Percentiles rank a stretch among this genome's conserved stretches.
Evolutionary conservation across 2,329 filamentous ascomycete genomes (phyloP).

Genomic region (Ramularia collo-cygni): DNA sequence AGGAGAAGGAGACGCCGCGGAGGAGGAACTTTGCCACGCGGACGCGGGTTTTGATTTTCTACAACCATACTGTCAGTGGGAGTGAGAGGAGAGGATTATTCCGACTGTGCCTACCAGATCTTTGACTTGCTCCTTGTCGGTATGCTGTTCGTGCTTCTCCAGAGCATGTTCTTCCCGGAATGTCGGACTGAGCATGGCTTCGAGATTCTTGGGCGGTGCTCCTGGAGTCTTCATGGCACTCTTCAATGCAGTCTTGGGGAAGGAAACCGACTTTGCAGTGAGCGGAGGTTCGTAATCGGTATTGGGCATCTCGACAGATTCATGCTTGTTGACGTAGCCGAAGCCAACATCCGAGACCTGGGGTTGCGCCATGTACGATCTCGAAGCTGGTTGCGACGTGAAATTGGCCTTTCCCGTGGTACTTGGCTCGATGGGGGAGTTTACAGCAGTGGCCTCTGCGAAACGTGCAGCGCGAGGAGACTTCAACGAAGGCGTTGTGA

Average conservation of each 20-base stretch:
- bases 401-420: constrained; percentile 49
- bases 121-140: constrained; percentile 79
- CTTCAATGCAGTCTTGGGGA: constrained; percentile 72
- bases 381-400: constrained; percentile 51
- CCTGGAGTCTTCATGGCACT: constrained; percentile 85
- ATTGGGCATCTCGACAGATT: constrained; percentile 52
- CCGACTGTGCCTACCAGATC: constrained; percentile 69
- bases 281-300: constrained; percentile 35
- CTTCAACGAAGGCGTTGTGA: constrained; percentile 22
- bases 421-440: constrained; percentile 63
- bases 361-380: constrained; percentile 52
- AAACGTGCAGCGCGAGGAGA: constrained; percentile 69
- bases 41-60: constrained; percentile 91
- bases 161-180: constrained; percentile 81
- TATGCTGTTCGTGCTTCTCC: constrained; percentile 73
- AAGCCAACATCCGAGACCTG: constrained; percentile 86
- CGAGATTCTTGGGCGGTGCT: constrained; percentile 63
- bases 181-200: constrained; percentile 79
- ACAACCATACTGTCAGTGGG: constrained; percentile 33
- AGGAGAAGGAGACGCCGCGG: constrained; percentile 94
- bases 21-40: constrained; percentile 90
- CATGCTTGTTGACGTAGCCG: constrained; percentile 66
- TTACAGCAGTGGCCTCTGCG: constrained; percentile 70
- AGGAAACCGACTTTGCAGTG: constrained; percentile 43
- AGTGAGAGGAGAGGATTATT: no score